Conservation (phyloP, 2,329 filamentous ascomycete genomes). For the Raffaelea ambrosiae region DNA sequence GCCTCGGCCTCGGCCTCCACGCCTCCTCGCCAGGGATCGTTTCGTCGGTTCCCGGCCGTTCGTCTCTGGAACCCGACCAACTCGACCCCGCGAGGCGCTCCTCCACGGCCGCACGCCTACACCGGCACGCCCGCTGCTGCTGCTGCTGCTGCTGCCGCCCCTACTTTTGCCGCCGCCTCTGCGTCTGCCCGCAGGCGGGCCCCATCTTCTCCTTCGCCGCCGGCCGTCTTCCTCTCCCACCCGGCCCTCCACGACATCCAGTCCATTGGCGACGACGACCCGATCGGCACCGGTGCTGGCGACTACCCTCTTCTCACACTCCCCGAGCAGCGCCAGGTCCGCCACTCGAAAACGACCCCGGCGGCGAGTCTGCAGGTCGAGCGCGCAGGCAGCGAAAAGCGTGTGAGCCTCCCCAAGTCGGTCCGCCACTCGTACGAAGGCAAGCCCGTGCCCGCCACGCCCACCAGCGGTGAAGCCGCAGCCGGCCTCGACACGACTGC, state of each 20-base stretch:
- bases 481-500: constrained; percentile 12
- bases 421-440: constrained; percentile 46
- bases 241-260: constrained; percentile 23
- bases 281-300: constrained; percentile 29
- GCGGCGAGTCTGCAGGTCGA: constrained; percentile 45
- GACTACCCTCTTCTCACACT: constrained; percentile 44
- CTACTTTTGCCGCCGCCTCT: constrained; percentile 1
- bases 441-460: constrained; percentile 21
- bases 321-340: constrained; percentile 38
- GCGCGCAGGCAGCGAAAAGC: constrained; percentile 34
- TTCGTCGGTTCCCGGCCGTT: constrained; percentile 34
- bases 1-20: constrained; percentile 22
- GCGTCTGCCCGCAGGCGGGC: constrained; percentile 32
- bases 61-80: constrained; percentile 55
- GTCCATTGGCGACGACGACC: constrained; percentile 28
- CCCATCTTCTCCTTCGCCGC: constrained; percentile 44
- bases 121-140: background rate
- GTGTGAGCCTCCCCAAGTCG: constrained; percentile 45
- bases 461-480: background rate
- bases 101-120: constrained; percentile 1
- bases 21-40: constrained; percentile 13
- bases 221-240: constrained; percentile 39
- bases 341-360: constrained; percentile 32
- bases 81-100: constrained; percentile 40
- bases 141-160: background rate